These are phyloP conservation scores for Coemansia sp. DNA, from an alignment of 192 early-diverging fungal species.

Conservation along the genomic window DNA sequence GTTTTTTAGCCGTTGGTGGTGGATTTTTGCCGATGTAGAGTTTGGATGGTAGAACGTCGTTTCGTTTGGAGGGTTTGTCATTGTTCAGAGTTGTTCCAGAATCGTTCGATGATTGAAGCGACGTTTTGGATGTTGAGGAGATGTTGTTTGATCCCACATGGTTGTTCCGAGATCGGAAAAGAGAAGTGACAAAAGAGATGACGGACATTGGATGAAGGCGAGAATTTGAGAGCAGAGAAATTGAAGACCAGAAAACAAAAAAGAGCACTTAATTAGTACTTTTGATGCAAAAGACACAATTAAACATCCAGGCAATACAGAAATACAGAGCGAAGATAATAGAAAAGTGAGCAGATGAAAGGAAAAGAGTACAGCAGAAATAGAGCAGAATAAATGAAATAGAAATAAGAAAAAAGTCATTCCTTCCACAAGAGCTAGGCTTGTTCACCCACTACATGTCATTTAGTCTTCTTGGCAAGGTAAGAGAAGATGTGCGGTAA, in stretches of 20 bases:
- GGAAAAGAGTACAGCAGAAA: background rate
- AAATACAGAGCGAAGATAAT: too few species aligned
- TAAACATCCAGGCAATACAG: background rate
- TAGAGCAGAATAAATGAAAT: background rate
- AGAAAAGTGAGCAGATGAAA: too few species aligned
- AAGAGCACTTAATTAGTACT: slow-evolving; percentile 16
- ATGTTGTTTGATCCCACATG: slow-evolving; percentile 21
- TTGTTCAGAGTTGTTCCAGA: slow-evolving; percentile 21
- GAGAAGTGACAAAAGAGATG: slow-evolving; percentile 50
- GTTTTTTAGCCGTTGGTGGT: background rate
- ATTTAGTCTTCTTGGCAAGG: background rate
- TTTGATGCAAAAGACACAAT: background rate
- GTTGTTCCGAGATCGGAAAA: slow-evolving; percentile 52
- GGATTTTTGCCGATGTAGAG: background rate
- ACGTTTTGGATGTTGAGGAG: slow-evolving; percentile 18
- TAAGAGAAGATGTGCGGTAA: background rate
- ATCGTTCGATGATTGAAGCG: slow-evolving; percentile 16
- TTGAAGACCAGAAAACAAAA: slow-evolving; percentile 3
- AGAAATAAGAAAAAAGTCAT: background rate
- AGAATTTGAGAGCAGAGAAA: background rate
- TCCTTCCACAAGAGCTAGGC: background rate
- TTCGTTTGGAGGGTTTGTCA: slow-evolving; percentile 18
- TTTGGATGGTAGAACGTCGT: background rate
- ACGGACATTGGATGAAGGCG: slow-evolving; percentile 38
- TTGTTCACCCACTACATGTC: background rate